Conservation (phyloP, 305 asterid genomes). For the Nicotiana rustica region DNA sequence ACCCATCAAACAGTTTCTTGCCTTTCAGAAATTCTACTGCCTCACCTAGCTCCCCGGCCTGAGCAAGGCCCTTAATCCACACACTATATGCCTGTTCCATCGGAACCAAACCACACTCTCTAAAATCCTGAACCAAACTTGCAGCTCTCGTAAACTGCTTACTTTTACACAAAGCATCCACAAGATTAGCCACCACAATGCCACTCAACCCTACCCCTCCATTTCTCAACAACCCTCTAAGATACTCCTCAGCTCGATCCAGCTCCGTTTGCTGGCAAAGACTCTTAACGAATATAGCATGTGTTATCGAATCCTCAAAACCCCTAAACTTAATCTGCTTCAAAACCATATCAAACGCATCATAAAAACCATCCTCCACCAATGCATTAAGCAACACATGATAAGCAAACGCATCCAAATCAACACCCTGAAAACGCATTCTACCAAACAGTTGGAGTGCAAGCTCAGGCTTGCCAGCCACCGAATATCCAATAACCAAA, state of each 20-base stretch:
- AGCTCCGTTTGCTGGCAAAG: slow-evolving; percentile 63
- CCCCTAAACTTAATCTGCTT: slow-evolving; percentile 64
- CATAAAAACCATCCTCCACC: slow-evolving; percentile 68
- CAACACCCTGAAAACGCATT: slow-evolving; percentile 81
- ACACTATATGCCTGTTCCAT: slow-evolving; percentile 64
- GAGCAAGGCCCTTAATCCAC: slow-evolving; percentile 67
- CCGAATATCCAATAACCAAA: slow-evolving; percentile 77
- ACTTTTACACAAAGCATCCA: slow-evolving; percentile 69
- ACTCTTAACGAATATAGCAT: slow-evolving; percentile 67
- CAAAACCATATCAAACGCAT: slow-evolving; percentile 56
- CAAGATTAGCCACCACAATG: slow-evolving; percentile 55
- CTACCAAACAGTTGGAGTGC: slow-evolving; percentile 76
- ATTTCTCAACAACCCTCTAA: slow-evolving; percentile 51
- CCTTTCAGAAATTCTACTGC: slow-evolving; percentile 72
- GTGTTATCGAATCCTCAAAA: slow-evolving; percentile 55
- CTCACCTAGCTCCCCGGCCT: slow-evolving; percentile 65
- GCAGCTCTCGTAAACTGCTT: slow-evolving; percentile 66
- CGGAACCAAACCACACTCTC: slow-evolving; percentile 46
- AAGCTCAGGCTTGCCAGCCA: slow-evolving; percentile 72
- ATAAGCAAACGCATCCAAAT: slow-evolving; percentile 64
- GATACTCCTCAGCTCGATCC: slow-evolving; percentile 63
- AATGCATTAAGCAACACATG: slow-evolving; percentile 80
- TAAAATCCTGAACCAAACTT: slow-evolving; percentile 60
- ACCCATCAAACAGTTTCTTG: slow-evolving; percentile 60
- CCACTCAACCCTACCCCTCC: slow-evolving; percentile 49